Conservation (phyloP, 2,329 filamentous ascomycete genomes). For the Emydomyces testavorans region DNA sequence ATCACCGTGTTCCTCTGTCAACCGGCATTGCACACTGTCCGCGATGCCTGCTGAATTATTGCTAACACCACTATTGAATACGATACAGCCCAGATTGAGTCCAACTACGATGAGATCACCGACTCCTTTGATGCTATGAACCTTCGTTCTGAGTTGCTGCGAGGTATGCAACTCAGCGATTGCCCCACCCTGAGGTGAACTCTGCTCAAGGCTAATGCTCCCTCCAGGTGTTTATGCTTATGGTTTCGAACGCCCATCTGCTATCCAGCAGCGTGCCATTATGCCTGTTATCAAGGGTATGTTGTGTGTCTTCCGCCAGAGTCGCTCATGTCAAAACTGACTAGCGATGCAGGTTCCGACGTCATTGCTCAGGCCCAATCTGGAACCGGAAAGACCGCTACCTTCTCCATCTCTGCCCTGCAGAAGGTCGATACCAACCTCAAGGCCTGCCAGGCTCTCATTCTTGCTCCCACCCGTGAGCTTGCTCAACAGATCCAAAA, state of each 20-base stretch:
- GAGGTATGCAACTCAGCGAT: conserved; percentile 49
- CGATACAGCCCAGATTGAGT: conserved; percentile 86
- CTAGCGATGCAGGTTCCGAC: conserved; percentile 62
- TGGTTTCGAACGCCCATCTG: conserved; percentile 98
- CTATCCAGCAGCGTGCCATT: conserved; percentile 99
- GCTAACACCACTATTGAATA: conserved; percentile 10
- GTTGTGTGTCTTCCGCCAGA: conserved; percentile 24
- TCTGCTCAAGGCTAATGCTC: conserved; percentile 19
- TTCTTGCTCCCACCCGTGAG: conserved; percentile 95
- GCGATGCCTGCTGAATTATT: background rate
- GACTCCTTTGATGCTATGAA: conserved; percentile 99
- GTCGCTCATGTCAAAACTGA: background rate
- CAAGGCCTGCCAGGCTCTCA: conserved; percentile 96
- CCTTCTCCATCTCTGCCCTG: conserved; percentile 97
- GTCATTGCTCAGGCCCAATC: conserved; percentile 99
- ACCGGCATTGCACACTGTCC: background rate
- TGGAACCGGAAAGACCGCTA: conserved; percentile 98
- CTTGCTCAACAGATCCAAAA: conserved; percentile 99
- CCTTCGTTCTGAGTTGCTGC: conserved; percentile 92
- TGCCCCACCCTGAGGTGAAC: conserved; percentile 2
- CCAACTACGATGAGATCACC: conserved; percentile 99
- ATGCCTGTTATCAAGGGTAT: conserved; percentile 99
- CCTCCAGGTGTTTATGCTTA: conserved; percentile 83
- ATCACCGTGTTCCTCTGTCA: background rate
- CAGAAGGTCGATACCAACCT: conserved; percentile 95